Evolutionary conservation across 2,329 filamentous ascomycete genomes (phyloP).

Genomic region (Diaporthe australafricana): DNA sequence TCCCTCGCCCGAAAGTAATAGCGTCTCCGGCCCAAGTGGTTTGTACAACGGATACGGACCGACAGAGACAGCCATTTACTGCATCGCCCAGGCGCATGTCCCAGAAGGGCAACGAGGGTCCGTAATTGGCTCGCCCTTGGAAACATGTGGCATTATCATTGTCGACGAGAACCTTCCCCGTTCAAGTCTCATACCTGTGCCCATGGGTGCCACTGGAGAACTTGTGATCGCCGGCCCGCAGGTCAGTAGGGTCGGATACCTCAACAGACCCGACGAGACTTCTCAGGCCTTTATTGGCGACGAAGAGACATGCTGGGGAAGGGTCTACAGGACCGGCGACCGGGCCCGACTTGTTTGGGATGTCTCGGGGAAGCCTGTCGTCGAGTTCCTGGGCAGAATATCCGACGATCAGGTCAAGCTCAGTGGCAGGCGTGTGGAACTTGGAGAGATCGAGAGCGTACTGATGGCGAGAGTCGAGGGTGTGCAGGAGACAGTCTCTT

Average conservation of each 20-base stretch:
- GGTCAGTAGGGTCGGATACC: constrained; percentile 37
- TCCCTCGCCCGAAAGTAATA: constrained; percentile 17
- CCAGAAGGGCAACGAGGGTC: constrained; percentile 45
- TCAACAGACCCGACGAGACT: constrained; percentile 33
- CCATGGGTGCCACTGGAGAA: constrained; percentile 39
- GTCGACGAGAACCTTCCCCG: constrained; percentile 39
- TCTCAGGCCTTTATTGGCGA: constrained; percentile 34
- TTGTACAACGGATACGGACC: constrained; percentile 45
- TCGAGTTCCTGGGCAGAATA: constrained; percentile 40
- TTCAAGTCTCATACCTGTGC: constrained; percentile 26
- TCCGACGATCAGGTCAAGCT: constrained; percentile 38
- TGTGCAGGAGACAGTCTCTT: constrained; percentile 37
- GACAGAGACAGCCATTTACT: constrained; percentile 44
- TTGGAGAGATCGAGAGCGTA: constrained; percentile 39
- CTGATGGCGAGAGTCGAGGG: constrained; percentile 34
- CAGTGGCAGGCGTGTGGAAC: constrained; percentile 36
- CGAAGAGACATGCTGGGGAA: constrained; percentile 25
- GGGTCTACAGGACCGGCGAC: constrained; percentile 40
- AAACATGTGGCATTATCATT: constrained; percentile 49
- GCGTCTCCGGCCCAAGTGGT: constrained; percentile 34
- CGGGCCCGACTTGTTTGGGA: constrained; percentile 38
- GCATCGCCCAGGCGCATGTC: constrained; percentile 40
- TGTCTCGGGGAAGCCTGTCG: constrained; percentile 40
- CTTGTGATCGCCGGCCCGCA: constrained; percentile 39
- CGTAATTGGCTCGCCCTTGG: constrained; percentile 49